Conservation (phyloP, 257 asterid species). For the Salvia splendens region DNA sequence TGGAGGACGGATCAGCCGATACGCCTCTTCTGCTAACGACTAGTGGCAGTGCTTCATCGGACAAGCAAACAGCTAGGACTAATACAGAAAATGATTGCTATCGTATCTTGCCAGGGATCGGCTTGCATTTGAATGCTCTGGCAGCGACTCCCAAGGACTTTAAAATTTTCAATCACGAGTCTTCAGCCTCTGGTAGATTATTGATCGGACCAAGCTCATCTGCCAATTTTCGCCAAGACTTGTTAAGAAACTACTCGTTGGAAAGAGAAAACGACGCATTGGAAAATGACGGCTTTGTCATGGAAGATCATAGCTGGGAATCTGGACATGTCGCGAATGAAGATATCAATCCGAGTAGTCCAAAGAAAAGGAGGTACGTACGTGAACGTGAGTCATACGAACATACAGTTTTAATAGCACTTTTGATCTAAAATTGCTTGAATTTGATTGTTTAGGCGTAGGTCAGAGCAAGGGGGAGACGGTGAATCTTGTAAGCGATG, state of each 20-base stretch:
- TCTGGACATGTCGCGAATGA: conserved; percentile 43
- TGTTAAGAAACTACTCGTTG: conserved; percentile 38
- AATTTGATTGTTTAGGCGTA: conserved; percentile 42
- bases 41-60: conserved; percentile 39
- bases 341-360: conserved; percentile 54
- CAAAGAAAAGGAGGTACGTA: conserved; percentile 58
- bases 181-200: conserved; percentile 53
- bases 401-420: not conserved
- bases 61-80: conserved; percentile 37
- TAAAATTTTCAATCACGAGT: conserved; percentile 50
- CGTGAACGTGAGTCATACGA: not conserved
- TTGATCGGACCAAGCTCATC: conserved; percentile 47
- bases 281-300: conserved; percentile 37
- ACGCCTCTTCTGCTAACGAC: conserved; percentile 42
- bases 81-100: conserved; percentile 41
- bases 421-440: not conserved
- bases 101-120: conserved; percentile 66
- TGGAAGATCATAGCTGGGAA: conserved; percentile 52
- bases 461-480: conserved; percentile 44
- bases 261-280: conserved; percentile 41
- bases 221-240: conserved; percentile 48
- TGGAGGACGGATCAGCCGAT: conserved; percentile 47
- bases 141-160: conserved; percentile 59
- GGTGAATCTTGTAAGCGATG: conserved; percentile 58
- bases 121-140: conserved; percentile 84